These are phyloP conservation scores for Stephania japonica DNA, from an alignment of 164 flowering plant genomes.

Conservation along the genomic window DNA sequence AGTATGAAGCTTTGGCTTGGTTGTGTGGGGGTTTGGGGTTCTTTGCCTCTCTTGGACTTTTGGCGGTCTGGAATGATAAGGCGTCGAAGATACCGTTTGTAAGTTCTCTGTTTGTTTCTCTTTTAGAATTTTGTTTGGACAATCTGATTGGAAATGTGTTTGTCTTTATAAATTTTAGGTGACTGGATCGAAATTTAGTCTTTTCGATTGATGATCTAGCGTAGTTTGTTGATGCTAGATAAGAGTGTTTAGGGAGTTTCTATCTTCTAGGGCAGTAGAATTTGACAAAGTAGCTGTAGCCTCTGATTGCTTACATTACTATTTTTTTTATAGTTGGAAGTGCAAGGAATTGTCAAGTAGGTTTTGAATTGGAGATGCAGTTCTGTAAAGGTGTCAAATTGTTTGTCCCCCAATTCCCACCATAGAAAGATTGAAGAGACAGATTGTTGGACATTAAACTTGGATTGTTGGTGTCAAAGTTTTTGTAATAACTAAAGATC, in stretches of 20 bases:
- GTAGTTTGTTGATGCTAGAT: neutral
- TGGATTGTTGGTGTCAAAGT: too few species aligned
- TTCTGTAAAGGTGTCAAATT: neutral
- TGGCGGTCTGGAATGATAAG: slow-evolving; percentile 90
- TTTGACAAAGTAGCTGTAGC: neutral
- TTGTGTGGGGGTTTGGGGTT: slow-evolving; percentile 87
- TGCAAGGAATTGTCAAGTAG: neutral
- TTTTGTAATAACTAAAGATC: neutral
- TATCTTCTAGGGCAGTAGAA: neutral
- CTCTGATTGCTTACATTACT: neutral
- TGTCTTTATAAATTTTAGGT: neutral
- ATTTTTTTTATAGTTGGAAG: too few species aligned
- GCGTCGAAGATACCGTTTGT: slow-evolving; percentile 85
- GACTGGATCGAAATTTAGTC: neutral
- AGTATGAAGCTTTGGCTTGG: slow-evolving; percentile 99
- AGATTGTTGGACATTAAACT: neutral
- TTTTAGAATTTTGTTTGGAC: neutral
- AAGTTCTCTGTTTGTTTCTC: slow-evolving; percentile 24
- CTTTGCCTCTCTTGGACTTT: slow-evolving; percentile 60
- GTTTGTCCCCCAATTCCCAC: neutral
- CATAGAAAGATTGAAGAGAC: neutral
- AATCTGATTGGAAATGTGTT: too few species aligned
- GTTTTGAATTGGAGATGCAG: neutral
- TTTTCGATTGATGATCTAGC: neutral
- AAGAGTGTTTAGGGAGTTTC: neutral